Evolutionary conservation across 169 alveolate genomes (phyloP), one percentile per base, ranked within the genome.

Genomic region (Eimeria tenella): DNA sequence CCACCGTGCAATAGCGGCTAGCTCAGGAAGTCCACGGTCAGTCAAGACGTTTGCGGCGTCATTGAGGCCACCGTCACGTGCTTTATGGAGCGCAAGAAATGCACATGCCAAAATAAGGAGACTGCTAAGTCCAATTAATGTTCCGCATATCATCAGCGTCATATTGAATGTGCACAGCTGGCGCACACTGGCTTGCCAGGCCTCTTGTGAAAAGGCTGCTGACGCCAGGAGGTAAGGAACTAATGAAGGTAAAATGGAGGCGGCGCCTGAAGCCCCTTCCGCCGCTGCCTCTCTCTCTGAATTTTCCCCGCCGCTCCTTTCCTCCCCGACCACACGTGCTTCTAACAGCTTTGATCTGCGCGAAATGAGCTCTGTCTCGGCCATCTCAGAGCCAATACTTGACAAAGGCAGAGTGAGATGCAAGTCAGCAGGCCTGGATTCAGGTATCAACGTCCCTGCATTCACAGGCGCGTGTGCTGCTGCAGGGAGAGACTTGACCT

Each of bases 131-230:
- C 49, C 63, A 56, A 84, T 58, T n/a, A 31, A 31, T 7, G 62
- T 84, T 52, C 91, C 91, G 91, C 91, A 84, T 17, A 60, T 15
- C 91, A 84, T 84, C 21, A 84, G 49, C 75, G 31, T 25, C 42
- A 84, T 31, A 62, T 84, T 84, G 21, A 84, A 84, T 31, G 91
- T 84, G 62, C 91, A 52, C 65, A 84, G 65, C 91, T 84, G 91
- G 75, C 91, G 75, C 49, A 84, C 91, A 62, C 79, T 84, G n/a
- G 91, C 91, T 25, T 60, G 91, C 58, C 63, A 84, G 4, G 81
- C 91, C 13, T 84, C 91, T 15, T 60, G 81, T 25, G 91, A 84
- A 62, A 84, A 84, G 0, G 58, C 52, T 5, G 91, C 91, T 25
- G 60, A 84, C 23, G 91, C 91, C 21, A 21, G 79, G 79, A 84